These are phyloP conservation scores for Kalmusia sp. DNA, from an alignment of 2,329 filamentous ascomycete species.

Conservation along the genomic window DNA sequence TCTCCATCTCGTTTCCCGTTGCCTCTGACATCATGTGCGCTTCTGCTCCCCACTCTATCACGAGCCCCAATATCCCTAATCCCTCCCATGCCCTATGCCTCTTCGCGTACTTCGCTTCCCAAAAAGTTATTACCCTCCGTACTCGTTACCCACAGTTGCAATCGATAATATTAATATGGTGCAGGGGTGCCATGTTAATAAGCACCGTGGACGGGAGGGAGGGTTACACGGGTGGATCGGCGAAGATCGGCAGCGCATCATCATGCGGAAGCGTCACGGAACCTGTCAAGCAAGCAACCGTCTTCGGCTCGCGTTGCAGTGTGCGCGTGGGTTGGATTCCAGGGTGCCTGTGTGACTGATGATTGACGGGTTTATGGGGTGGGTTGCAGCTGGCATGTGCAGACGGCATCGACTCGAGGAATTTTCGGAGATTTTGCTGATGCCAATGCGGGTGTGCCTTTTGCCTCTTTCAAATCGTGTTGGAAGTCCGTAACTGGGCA, in stretches of 20 bases:
- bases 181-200: neutral
- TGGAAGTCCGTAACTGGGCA: too few species aligned
- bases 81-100: too few species aligned
- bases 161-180: neutral
- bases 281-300: too few species aligned
- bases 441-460: neutral
- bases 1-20: too few species aligned
- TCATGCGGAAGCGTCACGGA: neutral
- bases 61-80: too few species aligned
- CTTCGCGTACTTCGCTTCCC: too few species aligned
- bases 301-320: too few species aligned
- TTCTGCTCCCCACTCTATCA: too few species aligned
- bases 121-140: neutral
- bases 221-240: neutral
- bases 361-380: too few species aligned
- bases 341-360: neutral
- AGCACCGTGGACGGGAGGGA: neutral
- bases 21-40: too few species aligned
- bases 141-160: neutral
- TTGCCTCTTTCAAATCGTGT: neutral
- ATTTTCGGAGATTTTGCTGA: neutral
- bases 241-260: neutral
- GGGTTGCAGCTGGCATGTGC: too few species aligned
- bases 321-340: too few species aligned
- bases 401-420: neutral